These are phyloP conservation scores for Backusella parvicylindrica DNA, from an alignment of 192 early-diverging fungal species.

Conservation along the genomic window DNA sequence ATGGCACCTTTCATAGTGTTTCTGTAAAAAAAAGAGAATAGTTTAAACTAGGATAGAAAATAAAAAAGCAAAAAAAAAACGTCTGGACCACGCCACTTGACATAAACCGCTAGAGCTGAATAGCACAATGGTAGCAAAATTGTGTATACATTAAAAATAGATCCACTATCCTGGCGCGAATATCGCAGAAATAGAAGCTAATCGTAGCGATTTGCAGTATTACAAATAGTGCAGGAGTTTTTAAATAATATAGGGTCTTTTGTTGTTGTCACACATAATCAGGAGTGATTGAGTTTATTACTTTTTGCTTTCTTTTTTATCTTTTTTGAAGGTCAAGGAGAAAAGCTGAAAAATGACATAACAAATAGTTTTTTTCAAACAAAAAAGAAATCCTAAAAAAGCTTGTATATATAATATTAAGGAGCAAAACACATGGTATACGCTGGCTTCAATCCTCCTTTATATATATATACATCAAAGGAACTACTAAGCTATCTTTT, in stretches of 20 bases:
- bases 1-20: neutral
- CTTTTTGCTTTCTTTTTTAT: neutral
- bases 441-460: neutral
- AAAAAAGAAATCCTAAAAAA: neutral
- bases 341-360: neutral
- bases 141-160: conserved; percentile 3
- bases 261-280: neutral
- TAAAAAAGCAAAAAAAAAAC: neutral
- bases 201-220: neutral
- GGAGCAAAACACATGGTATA: neutral
- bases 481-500: neutral
- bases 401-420: conserved; percentile 2
- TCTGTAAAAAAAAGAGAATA: neutral
- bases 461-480: neutral
- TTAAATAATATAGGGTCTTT: neutral
- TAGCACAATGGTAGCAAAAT: neutral
- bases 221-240: conserved; percentile 5
- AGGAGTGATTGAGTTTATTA: neutral
- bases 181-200: conserved; percentile 1
- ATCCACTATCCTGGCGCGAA: conserved; percentile 4
- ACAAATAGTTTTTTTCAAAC: neutral
- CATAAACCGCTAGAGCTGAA: neutral
- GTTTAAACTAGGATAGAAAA: neutral
- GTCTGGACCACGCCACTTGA: neutral
- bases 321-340: neutral